These are phyloP conservation scores for Scedosporium minutisporum DNA, from an alignment of 2,329 filamentous ascomycete genomes.

Conservation along the genomic window DNA sequence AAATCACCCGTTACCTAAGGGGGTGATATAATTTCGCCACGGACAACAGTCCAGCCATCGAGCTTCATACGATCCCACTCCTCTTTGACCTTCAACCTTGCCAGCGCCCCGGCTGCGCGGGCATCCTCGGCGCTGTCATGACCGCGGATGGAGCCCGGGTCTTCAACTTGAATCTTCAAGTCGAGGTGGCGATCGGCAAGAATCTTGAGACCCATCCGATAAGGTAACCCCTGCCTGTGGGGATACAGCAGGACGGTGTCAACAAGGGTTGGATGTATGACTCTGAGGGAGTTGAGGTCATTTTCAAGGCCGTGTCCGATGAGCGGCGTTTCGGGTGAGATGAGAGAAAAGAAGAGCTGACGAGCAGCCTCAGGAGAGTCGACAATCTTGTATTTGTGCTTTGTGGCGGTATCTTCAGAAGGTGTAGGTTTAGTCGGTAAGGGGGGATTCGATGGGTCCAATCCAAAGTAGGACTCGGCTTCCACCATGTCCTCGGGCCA, in stretches of 20 bases:
- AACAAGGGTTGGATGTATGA: conserved; percentile 76
- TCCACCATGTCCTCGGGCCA: conserved; percentile 64
- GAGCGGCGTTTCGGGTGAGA: conserved; percentile 69
- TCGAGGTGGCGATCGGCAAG: conserved; percentile 63
- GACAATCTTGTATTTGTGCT: conserved; percentile 57
- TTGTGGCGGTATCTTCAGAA: conserved; percentile 16
- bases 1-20: conserved; percentile 10
- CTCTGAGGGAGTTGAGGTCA: conserved; percentile 74
- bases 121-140: conserved; percentile 94
- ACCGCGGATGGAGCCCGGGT: conserved; percentile 36
- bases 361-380: conserved; percentile 66
- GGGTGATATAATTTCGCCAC: conserved; percentile 36
- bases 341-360: conserved; percentile 62
- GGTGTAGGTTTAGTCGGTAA: conserved; percentile 13
- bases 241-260: conserved; percentile 83
- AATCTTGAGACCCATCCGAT: conserved; percentile 65
- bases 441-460: conserved; percentile 12
- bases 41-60: conserved; percentile 56
- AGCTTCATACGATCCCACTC: conserved; percentile 59
- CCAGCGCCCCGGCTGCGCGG: conserved; percentile 76
- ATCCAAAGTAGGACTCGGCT: conserved; percentile 47
- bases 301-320: conserved; percentile 95
- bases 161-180: conserved; percentile 69
- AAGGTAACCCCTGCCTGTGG: conserved; percentile 65
- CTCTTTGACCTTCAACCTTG: conserved; percentile 58